Base-by-base conservation (phyloP, 371 early-diverging fungal genomes). In the Furculomyces boomerangus region DNA sequence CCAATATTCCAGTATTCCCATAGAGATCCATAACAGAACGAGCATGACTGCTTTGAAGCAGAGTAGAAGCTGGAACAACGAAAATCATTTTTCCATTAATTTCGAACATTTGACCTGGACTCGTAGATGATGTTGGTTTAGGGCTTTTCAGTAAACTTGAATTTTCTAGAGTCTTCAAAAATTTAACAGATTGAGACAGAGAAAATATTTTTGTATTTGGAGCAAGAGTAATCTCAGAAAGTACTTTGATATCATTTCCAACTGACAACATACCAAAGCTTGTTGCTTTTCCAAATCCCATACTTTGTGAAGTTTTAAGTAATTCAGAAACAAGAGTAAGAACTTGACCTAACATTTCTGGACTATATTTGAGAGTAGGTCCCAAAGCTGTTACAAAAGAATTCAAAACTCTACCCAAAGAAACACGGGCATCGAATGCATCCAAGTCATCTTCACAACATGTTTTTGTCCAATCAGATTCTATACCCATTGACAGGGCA, bases 331-430 rank as follows among this genome's bases (percentile, higher is more conserved):
- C 3, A 8, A 69, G 32, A 18, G 63, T 57, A 1, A 40, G 30
- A 0, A 63, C 60, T 3, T 53, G 50, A 16, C 40, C 50, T 8
- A 57, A 47, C 7, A 66, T 55, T 18, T 25, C 44, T 1, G 74
- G 61, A 13, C 80, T 82, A 2, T 74, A 70, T 50, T 86, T 81
- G 22, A 96, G 69, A 57, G 93, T 94, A 0, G 97, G 97, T 0
- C 97, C 96, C 13, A 93, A 60, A 0, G 87, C 87, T 5, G 89
- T 88, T 53, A 94, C 74, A 43, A 94, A 63, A 2, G 90, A 88
- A 55, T 88, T 80, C 43, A 94, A 74, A 29, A 94, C 83, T 24
- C 80, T 80, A 0, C 92, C 97, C 59, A 95, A 73, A 47, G 81
- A 77, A 41, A 86, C 86, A 0, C 69, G 57, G 3, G 65, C 57